Percentiles rank a stretch among this genome's conserved stretches.
Conservation (phyloP, 305 asterid genomes). For the Rubia peregrina region DNA sequence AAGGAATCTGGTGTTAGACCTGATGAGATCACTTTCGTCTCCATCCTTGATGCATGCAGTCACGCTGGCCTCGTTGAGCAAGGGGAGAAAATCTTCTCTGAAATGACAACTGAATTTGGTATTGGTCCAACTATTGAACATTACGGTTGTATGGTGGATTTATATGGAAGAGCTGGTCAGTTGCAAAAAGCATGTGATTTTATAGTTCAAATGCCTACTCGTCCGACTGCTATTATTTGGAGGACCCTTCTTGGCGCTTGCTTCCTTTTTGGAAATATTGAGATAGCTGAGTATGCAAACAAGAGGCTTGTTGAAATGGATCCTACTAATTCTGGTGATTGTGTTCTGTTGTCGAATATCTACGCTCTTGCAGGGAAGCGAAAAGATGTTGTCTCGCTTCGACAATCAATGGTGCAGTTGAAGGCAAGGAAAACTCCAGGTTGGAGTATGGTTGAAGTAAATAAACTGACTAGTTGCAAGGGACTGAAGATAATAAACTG, state of each 20-base stretch:
- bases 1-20: constrained; percentile 48
- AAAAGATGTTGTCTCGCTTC: constrained; percentile 44
- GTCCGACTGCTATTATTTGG: constrained; percentile 70
- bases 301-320: constrained; percentile 51
- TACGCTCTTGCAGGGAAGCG: constrained; percentile 71
- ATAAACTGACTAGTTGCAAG: constrained; percentile 16
- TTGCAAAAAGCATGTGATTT: constrained; percentile 54
- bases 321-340: constrained; percentile 57
- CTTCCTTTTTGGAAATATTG: constrained; percentile 53
- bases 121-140: constrained; percentile 60
- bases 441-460: constrained; percentile 69
- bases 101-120: constrained; percentile 43
- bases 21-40: constrained; percentile 49
- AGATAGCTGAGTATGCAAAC: constrained; percentile 53
- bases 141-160: constrained; percentile 89
- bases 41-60: constrained; percentile 71
- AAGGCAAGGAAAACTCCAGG: constrained; percentile 53
- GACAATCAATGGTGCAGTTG: constrained; percentile 53
- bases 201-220: constrained; percentile 46
- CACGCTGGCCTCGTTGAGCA: constrained; percentile 69
- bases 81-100: constrained; percentile 45
- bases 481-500: neutral
- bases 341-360: constrained; percentile 58
- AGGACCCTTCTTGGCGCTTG: constrained; percentile 88
- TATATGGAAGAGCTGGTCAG: constrained; percentile 68